Base-by-base conservation (phyloP, 2,329 filamentous ascomycete genomes). In the Hymenoscyphus fraxineus region DNA sequence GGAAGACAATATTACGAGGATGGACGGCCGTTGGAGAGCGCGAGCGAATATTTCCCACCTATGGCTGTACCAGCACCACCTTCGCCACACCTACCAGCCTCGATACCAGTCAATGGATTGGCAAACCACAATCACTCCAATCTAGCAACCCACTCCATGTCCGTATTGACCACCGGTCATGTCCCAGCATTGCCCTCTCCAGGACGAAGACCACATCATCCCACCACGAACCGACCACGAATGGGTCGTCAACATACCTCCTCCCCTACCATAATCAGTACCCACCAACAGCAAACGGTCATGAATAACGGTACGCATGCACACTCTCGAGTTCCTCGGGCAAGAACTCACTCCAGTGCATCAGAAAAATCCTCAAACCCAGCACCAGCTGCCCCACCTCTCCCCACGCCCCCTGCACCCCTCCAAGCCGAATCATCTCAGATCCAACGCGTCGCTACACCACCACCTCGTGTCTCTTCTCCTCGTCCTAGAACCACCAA, bases 1-100 rank as follows among this genome's bases (percentile, higher is more conserved):
- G 76, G 80, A 47, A 78, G 81, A 57, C 80, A 80, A 66, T 86
- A 85, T 73, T 84, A 85, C 73, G 77, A 81, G 67, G 88, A 91
- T 27, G 79, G 80, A 22, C 81, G 86, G 40, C 89, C 90, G 10
- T 81, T 84, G 3, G 90, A 94, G 75, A 83, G 81, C 64, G 88
- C 88, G 32, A 85, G 85, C 58, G 93, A 95, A 72, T 97, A 97
- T 76, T 97, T 96, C 72, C 90, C 92, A 39, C 88, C 89, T 27
- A 89, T 87, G 83, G 78, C 85, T 60, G 79, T 40, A 38, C 68
- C 72, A 16, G 60, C 65, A 16, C 60, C 67, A 39, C 70, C 73
- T n/a, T 74, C 72, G 51, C 73, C 74, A 63, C 71, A 70, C 68
- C 72, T 77, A 31, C 60, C 74, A 62, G 70, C 69, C 59, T 68